These are phyloP conservation scores for Cystofilobasidium capitatum DNA, from an alignment of 768 basidiomycete genomes.

Conservation along the genomic window DNA sequence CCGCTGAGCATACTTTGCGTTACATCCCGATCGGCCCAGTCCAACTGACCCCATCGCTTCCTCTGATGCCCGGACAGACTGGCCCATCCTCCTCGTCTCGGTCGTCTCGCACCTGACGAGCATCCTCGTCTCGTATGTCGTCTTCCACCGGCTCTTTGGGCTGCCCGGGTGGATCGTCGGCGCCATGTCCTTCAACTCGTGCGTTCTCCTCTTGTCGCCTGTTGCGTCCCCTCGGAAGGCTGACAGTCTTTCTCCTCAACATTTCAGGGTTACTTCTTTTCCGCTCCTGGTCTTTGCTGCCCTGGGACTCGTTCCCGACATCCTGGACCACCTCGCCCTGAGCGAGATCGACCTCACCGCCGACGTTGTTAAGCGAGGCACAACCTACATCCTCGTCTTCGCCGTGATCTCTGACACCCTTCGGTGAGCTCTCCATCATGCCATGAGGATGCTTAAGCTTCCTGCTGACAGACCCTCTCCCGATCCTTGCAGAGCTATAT, in stretches of 20 bases:
- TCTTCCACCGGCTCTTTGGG: constrained; percentile 22
- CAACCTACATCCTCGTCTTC: constrained; percentile 20
- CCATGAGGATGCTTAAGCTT: too few species aligned
- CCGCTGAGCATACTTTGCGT: background rate
- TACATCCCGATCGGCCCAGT: background rate
- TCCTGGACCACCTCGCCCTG: constrained; percentile 14
- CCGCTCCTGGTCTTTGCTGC: constrained; percentile 22
- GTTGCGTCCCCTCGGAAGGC: background rate
- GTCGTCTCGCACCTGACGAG: constrained; percentile 11
- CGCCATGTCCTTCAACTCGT: constrained; percentile 25
- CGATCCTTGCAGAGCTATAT: background rate
- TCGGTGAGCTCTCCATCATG: background rate
- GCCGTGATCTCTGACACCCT: constrained; percentile 14
- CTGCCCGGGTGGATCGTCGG: constrained; percentile 20
- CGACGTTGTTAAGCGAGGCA: constrained; percentile 9
- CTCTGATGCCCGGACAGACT: constrained; percentile 19
- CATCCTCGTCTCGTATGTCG: constrained; percentile 13
- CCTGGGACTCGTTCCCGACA: background rate
- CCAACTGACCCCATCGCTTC: background rate
- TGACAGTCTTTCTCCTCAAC: background rate
- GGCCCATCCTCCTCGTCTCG: constrained; percentile 22
- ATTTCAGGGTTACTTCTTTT: constrained; percentile 18
- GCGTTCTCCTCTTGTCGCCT: background rate
- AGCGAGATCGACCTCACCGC: constrained; percentile 14
- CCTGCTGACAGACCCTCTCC: background rate